phyloP scores from a whole-genome alignment of 2,329 filamentous ascomycete genomes.

The Epichloe elymi region DNA sequence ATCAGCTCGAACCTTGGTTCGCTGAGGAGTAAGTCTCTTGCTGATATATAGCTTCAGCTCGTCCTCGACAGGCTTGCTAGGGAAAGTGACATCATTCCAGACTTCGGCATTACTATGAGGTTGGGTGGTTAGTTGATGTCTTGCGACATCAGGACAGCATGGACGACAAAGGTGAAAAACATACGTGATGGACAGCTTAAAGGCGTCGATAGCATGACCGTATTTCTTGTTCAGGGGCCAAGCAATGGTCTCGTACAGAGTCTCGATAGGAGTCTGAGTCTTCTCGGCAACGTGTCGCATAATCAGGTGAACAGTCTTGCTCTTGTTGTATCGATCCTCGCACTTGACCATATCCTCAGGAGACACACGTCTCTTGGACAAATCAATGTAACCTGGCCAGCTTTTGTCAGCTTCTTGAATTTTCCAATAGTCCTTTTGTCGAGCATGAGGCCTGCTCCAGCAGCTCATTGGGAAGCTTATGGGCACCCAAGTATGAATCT shows the following conservation, averaged over 20 bases:
- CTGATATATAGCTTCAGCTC: slow-evolving; percentile 92
- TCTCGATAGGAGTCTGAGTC: slow-evolving; percentile 86
- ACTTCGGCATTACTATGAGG: slow-evolving; percentile 76
- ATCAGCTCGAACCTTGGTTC: slow-evolving; percentile 97
- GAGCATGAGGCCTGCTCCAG: too few relatives aligned
- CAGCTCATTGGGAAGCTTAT: not conserved
- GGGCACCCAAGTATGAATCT: not conserved
- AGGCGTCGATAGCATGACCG: slow-evolving; percentile 91
- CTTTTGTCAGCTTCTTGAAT: slow-evolving; percentile 14
- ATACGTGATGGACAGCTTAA: slow-evolving; percentile 97
- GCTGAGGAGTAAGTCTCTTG: slow-evolving; percentile 93
- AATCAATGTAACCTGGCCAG: slow-evolving; percentile 70
- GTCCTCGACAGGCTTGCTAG: slow-evolving; percentile 69
- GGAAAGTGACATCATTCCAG: slow-evolving; percentile 86
- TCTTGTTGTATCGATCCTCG: slow-evolving; percentile 99
- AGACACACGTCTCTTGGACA: slow-evolving; percentile 95
- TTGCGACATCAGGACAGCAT: not conserved
- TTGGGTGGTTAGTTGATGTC: not conserved
- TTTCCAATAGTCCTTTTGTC: not conserved
- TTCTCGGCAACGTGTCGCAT: slow-evolving; percentile 98
- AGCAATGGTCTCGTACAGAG: slow-evolving; percentile 82
- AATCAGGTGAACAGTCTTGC: slow-evolving; percentile 98
- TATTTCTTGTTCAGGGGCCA: slow-evolving; percentile 98
- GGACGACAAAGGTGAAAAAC: slow-evolving; percentile 16
- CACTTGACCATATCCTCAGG: slow-evolving; percentile 97